These are phyloP conservation scores for Stropharia rugosoannulata DNA, from an alignment of 768 basidiomycete genomes.

Conservation along the genomic window DNA sequence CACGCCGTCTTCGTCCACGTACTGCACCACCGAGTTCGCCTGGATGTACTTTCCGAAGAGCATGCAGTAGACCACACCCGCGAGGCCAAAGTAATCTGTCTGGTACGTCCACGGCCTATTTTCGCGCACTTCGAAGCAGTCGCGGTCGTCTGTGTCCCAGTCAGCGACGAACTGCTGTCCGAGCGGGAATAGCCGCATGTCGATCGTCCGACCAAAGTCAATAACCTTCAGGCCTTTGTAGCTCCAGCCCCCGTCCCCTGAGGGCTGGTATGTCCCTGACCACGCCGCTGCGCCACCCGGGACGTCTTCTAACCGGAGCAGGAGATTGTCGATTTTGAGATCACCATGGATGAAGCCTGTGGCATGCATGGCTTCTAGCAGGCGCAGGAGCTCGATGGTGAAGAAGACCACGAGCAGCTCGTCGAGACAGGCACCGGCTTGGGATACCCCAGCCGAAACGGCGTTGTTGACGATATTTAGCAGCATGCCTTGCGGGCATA, in stretches of 20 bases:
- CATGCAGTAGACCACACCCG: conserved; percentile 92
- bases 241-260: conserved; percentile 83
- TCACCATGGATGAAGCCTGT: conserved; percentile 95
- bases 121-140: conserved; percentile 90
- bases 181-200: conserved; percentile 76
- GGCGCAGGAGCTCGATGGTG: conserved; percentile 81
- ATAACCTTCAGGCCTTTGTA: conserved; percentile 89
- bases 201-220: conserved; percentile 96
- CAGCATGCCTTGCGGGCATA: conserved; percentile 89
- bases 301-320: conserved; percentile 87
- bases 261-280: conserved; percentile 72
- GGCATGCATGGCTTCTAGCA: conserved; percentile 79
- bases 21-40: conserved; percentile 49
- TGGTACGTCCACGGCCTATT: conserved; percentile 89
- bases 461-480: conserved; percentile 92
- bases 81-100: conserved; percentile 95
- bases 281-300: conserved; percentile 70
- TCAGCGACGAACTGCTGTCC: conserved; percentile 83
- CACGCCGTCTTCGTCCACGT: conserved; percentile 29
- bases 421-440: conserved; percentile 81
- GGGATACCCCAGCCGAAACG: conserved; percentile 67
- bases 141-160: conserved; percentile 86
- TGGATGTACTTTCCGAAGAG: conserved; percentile 97
- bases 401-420: conserved; percentile 96
- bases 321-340: conserved; percentile 98